Evolutionary conservation across 768 basidiomycete genomes (phyloP), one percentile per base, ranked within the genome.

Genomic region (Boletus pseudopeckii): DNA sequence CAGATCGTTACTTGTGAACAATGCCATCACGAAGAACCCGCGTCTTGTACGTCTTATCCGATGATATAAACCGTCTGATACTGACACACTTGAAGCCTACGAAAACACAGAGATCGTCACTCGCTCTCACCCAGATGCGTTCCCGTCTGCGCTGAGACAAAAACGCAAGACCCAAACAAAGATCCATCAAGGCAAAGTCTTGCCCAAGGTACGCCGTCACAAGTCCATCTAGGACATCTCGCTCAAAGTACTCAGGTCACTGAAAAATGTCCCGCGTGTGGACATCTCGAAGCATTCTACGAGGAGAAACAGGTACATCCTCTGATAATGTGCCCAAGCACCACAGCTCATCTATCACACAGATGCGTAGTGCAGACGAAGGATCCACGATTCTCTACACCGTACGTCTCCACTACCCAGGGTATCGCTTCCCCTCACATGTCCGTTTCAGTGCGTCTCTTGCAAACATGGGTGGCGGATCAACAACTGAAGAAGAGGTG

Each of bases 351-450:
- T 44, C 34, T 26, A 32, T 48, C 48, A 30, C 42, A 38, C 67
- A 91, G 89, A 75, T 90, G 68, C 83, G 93, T 46, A 90, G 91
- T 59, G 94, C 92, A 37, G 94, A 96, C 71, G 94, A 96, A 77
- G 94, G 94, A 4, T 90, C 91, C 32, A 97, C 93, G 13, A 85
- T 95, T 63, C 86, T 96, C 69, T 97, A 95, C 71, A 92, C 86
- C n/a, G 93, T 93, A 67, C 56, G 88, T 77, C 32, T 57, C 45
- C 15, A n/a, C 33, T 14, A 5, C 41, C 14, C 52, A n/a, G 24
- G 45, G 40, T 30, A 45, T 46, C 36, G 28, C 17, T 32, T 26
- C 0, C 54, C 24, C 7, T 57, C 60, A 64, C 24, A 20, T n/a
- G 24, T 55, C 53, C 34, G 9, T 33, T 39, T 39, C 65, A 92